These are phyloP conservation scores for Solanum corneliomulleri DNA, from an alignment of 257 asterid species.

Conservation along the genomic window DNA sequence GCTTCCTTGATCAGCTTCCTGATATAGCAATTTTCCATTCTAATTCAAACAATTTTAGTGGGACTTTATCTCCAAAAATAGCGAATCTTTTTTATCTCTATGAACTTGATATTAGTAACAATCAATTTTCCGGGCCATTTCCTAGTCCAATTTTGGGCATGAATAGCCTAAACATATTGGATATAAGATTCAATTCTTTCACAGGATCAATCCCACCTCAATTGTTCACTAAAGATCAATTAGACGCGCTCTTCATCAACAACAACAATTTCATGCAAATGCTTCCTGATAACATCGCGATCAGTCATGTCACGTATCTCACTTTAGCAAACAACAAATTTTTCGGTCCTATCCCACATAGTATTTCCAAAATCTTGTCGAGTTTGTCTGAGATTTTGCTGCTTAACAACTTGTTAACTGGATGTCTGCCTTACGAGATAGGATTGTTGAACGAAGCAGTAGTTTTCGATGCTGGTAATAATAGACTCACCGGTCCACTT, in stretches of 20 bases:
- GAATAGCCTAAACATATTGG: slow-evolving; percentile 38
- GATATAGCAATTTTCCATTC: slow-evolving; percentile 83
- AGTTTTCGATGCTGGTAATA: slow-evolving; percentile 44
- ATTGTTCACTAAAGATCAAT: slow-evolving; percentile 27
- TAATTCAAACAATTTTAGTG: slow-evolving; percentile 56
- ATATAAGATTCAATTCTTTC: slow-evolving; percentile 59
- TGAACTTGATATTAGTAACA: slow-evolving; percentile 78
- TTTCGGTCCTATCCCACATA: slow-evolving; percentile 56
- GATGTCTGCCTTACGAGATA: slow-evolving; percentile 54
- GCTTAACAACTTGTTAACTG: slow-evolving; percentile 42
- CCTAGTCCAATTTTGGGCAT: slow-evolving; percentile 40
- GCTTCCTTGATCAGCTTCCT: slow-evolving; percentile 61
- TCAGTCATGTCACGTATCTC: slow-evolving; percentile 21
- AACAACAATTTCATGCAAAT: slow-evolving; percentile 44
- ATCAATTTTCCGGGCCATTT: slow-evolving; percentile 50
- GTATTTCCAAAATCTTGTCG: slow-evolving; percentile 16
- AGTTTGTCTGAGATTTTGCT: slow-evolving; percentile 36
- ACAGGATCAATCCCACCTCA: slow-evolving; percentile 53
- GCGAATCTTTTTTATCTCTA: slow-evolving; percentile 44
- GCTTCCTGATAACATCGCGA: slow-evolving; percentile 30
- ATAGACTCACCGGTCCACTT: slow-evolving; percentile 44
- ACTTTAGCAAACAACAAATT: slow-evolving; percentile 62
- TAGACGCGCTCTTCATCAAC: slow-evolving; percentile 55
- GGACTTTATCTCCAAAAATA: slow-evolving; percentile 28
- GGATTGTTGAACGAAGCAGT: slow-evolving; percentile 41